These are phyloP conservation scores for Xerocomellus chrysenteron DNA, from an alignment of 768 basidiomycete species.

Conservation along the genomic window DNA sequence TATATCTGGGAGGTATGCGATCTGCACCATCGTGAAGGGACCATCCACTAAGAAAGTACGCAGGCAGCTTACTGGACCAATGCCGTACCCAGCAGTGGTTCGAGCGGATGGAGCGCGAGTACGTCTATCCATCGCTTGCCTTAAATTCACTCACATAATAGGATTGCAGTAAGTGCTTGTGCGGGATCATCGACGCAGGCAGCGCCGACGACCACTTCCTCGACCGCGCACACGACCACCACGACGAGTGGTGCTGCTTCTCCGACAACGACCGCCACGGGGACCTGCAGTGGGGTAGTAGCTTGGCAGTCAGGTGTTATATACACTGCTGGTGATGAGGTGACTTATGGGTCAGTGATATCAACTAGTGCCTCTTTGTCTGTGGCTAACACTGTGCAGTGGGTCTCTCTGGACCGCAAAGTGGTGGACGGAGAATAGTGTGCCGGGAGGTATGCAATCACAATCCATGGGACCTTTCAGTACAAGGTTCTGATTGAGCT, in stretches of 20 bases:
- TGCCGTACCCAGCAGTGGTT: constrained; percentile 45
- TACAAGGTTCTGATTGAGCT: background rate
- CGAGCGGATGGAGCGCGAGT: constrained; percentile 68
- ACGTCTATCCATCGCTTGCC: constrained; percentile 20
- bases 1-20: constrained; percentile 61
- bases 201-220: constrained; percentile 17
- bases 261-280: constrained; percentile 26
- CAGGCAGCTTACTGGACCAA: constrained; percentile 65
- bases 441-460: constrained; percentile 40
- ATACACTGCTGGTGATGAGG: constrained; percentile 54
- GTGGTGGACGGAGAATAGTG: constrained; percentile 62
- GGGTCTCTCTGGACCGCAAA: constrained; percentile 48
- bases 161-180: constrained; percentile 24
- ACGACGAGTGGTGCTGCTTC: constrained; percentile 12
- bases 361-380: background rate
- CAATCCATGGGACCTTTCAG: background rate
- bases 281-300: constrained; percentile 47
- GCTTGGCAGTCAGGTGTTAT: constrained; percentile 46
- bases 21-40: background rate
- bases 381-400: constrained; percentile 5
- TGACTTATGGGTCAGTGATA: constrained; percentile 47
- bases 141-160: background rate
- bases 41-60: background rate
- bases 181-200: constrained; percentile 8
- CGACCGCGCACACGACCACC: constrained; percentile 7